These are phyloP conservation scores for Elsinoe australis DNA, from an alignment of 2,329 filamentous ascomycete genomes.

Conservation along the genomic window DNA sequence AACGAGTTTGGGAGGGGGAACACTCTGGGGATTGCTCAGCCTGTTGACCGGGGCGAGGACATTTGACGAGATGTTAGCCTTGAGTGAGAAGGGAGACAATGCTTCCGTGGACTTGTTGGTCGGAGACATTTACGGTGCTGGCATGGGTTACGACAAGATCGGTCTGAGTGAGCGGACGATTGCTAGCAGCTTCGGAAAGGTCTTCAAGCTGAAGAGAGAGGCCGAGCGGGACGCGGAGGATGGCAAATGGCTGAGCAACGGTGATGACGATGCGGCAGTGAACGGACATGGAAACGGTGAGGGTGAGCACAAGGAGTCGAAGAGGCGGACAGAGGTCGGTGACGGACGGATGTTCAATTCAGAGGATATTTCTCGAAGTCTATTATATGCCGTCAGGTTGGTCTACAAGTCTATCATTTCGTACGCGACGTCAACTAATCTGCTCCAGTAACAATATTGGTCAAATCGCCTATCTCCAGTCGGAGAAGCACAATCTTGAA, in stretches of 20 bases:
- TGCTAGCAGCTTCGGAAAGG: slow-evolving; percentile 92
- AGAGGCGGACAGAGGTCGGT: slow-evolving; percentile 29
- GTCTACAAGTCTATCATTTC: slow-evolving; percentile 16
- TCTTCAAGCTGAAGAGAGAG: slow-evolving; percentile 83
- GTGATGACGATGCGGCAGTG: slow-evolving; percentile 37
- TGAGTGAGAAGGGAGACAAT: slow-evolving; percentile 88
- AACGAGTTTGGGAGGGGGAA: slow-evolving; percentile 91
- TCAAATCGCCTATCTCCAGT: slow-evolving; percentile 95
- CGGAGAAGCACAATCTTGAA: slow-evolving; percentile 82
- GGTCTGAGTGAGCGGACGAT: slow-evolving; percentile 93
- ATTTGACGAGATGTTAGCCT: slow-evolving; percentile 96
- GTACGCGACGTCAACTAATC: slow-evolving; percentile 24
- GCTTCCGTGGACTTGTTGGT: slow-evolving; percentile 91
- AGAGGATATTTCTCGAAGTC: slow-evolving; percentile 80
- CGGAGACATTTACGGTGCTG: slow-evolving; percentile 96
- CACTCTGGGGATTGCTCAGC: slow-evolving; percentile 88
- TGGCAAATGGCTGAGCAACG: slow-evolving; percentile 50
- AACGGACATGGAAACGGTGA: slow-evolving; percentile 20
- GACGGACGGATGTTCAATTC: slow-evolving; percentile 56
- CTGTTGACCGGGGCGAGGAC: slow-evolving; percentile 85
- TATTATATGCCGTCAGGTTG: slow-evolving; percentile 79
- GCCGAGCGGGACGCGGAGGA: slow-evolving; percentile 75
- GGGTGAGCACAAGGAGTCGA: slow-evolving; percentile 23
- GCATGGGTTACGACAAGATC: slow-evolving; percentile 90
- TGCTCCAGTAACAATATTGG: slow-evolving; percentile 81